phyloP scores from a whole-genome alignment of 2,329 filamentous ascomycete species.

The Aphanoascus verrucosus region DNA sequence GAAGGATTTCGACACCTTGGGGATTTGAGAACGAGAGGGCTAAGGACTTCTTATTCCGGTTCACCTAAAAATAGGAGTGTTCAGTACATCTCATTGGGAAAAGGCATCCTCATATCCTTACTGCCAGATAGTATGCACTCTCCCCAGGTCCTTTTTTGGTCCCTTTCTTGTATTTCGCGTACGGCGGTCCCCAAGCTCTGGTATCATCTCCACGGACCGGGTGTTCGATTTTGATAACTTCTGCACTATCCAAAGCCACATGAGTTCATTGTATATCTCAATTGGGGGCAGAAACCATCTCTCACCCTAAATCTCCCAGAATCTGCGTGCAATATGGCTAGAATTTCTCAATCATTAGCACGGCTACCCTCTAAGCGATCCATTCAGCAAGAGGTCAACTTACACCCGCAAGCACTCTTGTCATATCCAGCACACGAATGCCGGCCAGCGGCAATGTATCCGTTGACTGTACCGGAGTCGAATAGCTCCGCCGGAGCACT shows the following conservation, averaged over 20 bases:
- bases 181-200: conserved; percentile 90
- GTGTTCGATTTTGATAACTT: conserved; percentile 96
- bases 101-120: conserved; percentile 38
- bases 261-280: background rate
- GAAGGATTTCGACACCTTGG: conserved; percentile 73
- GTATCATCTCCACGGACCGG: conserved; percentile 87
- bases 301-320: conserved; percentile 79
- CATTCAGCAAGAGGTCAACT: conserved; percentile 28
- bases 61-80: conserved; percentile 54
- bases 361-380: background rate
- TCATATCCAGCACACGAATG: conserved; percentile 90
- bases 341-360: conserved; percentile 12
- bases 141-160: conserved; percentile 61
- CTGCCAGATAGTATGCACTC: conserved; percentile 86
- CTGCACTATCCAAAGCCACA: conserved; percentile 51
- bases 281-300: conserved; percentile 7
- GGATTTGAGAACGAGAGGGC: conserved; percentile 82
- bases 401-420: conserved; percentile 86
- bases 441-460: conserved; percentile 64
- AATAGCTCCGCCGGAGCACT: conserved; percentile 26
- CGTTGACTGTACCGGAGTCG: conserved; percentile 34
- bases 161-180: conserved; percentile 61
- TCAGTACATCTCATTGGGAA: background rate
- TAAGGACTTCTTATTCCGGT: conserved; percentile 93
- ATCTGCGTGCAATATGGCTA: conserved; percentile 98